These are phyloP conservation scores for Boletus edulis DNA, from an alignment of 768 basidiomycete species.

Conservation along the genomic window DNA sequence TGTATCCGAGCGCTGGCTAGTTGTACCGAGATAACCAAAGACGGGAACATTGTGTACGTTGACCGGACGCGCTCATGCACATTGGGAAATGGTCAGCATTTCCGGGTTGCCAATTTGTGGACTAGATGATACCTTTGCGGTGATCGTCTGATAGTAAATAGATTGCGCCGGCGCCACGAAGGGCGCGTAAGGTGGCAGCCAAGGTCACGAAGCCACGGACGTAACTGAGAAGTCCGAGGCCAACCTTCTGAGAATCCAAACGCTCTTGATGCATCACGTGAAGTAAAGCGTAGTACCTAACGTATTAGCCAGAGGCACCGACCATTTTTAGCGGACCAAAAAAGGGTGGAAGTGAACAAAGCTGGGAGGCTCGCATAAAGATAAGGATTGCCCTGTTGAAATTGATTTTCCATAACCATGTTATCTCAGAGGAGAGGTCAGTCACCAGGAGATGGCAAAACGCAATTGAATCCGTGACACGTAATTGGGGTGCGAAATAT, in stretches of 20 bases:
- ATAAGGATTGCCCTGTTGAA: constrained; percentile 18
- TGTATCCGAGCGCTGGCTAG: constrained; percentile 13
- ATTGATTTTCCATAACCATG: constrained; percentile 14
- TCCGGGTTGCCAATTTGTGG: constrained; percentile 12
- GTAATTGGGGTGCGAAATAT: constrained; percentile 2
- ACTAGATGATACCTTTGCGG: constrained; percentile 12
- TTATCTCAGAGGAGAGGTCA: constrained; percentile 2
- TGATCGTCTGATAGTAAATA: constrained; percentile 22
- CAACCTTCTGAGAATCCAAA: constrained; percentile 29
- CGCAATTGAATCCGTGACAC: background rate
- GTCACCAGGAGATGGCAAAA: constrained; percentile 5
- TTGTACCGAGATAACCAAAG: constrained; percentile 21
- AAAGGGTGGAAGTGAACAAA: constrained; percentile 10
- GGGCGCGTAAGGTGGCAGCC: constrained; percentile 16
- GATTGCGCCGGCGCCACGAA: constrained; percentile 30
- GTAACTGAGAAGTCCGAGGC: constrained; percentile 35
- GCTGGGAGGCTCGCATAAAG: constrained; percentile 14
- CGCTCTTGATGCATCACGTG: constrained; percentile 24
- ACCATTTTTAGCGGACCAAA: constrained; percentile 20
- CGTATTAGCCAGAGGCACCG: constrained; percentile 13
- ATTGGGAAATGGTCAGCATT: constrained; percentile 14
- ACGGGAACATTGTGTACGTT: constrained; percentile 18
- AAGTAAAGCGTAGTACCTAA: constrained; percentile 15
- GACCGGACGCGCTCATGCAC: constrained; percentile 12
- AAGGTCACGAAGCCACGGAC: constrained; percentile 32